Evolutionary conservation across 2,329 filamentous ascomycete genomes (phyloP).

Genomic region (Proliferodiscus dingleyae): DNA sequence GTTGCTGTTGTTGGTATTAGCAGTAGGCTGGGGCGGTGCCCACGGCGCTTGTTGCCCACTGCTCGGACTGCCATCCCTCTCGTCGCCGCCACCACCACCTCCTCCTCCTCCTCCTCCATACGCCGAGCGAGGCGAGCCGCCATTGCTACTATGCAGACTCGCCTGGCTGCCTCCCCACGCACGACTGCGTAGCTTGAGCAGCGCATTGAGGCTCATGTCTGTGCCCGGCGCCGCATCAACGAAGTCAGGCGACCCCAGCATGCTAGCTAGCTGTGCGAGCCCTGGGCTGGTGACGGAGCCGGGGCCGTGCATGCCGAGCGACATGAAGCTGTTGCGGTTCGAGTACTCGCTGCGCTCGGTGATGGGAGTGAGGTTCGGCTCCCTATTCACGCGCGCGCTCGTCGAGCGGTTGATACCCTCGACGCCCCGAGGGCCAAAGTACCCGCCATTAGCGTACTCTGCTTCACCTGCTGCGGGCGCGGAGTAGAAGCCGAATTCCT

Average conservation of each 20-base stretch:
- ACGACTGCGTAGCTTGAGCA: slow-evolving; percentile 64
- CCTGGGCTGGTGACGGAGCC: slow-evolving; percentile 61
- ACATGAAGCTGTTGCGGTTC: slow-evolving; percentile 80
- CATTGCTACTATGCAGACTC: slow-evolving; percentile 53
- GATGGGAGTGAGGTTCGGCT: slow-evolving; percentile 92
- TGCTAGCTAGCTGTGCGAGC: slow-evolving; percentile 67
- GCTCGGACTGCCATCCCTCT: too few species aligned
- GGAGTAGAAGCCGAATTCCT: slow-evolving; percentile 95
- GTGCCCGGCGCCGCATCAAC: slow-evolving; percentile 33
- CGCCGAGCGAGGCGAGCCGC: too few species aligned
- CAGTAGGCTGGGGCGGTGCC: too few species aligned
- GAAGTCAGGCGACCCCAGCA: slow-evolving; percentile 51
- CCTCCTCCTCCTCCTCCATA: too few species aligned
- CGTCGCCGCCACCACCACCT: too few species aligned
- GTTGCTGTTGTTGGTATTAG: too few species aligned
- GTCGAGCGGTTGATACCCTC: slow-evolving; percentile 56
- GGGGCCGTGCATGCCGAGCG: slow-evolving; percentile 42
- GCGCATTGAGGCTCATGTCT: slow-evolving; percentile 67
- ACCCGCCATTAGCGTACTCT: slow-evolving; percentile 72
- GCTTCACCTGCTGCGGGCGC: slow-evolving; percentile 41
- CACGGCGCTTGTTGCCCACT: too few species aligned
- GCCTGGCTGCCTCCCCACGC: slow-evolving; percentile 80
- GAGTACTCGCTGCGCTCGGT: slow-evolving; percentile 95
- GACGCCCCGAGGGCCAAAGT: slow-evolving; percentile 73
- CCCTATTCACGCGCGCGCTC: slow-evolving; percentile 70